phyloP scores from a whole-genome alignment of 73 alveolate species.

The Paramecium sexaurelia region DNA sequence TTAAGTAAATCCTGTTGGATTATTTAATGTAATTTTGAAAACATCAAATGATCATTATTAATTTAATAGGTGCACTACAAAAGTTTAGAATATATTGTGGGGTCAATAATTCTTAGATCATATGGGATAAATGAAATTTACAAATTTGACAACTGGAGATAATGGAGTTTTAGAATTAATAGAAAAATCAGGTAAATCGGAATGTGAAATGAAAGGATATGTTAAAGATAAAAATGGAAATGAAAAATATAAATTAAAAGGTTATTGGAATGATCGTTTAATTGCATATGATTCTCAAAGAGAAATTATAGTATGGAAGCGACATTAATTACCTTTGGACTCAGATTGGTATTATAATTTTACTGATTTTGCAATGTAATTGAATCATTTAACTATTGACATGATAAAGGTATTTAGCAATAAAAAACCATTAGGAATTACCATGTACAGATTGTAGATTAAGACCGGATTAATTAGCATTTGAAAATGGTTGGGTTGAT shows the following conservation, averaged over 20 bases:
- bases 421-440: conserved; percentile 64
- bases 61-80: conserved; percentile 82
- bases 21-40: conserved; percentile 82
- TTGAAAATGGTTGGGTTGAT: conserved; percentile 90
- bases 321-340: conserved; percentile 84
- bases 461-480: conserved; percentile 95
- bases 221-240: conserved; percentile 78
- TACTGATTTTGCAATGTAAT: conserved; percentile 85
- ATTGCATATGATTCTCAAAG: conserved; percentile 69
- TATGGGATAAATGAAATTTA: conserved; percentile 84
- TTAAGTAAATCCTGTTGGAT: conserved; percentile 85
- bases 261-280: conserved; percentile 88
- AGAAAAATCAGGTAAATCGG: conserved; percentile 84
- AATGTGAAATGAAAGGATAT: conserved; percentile 83
- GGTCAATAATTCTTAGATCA: conserved; percentile 89
- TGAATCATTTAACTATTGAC: conserved; percentile 84
- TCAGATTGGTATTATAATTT: conserved; percentile 80
- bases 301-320: conserved; percentile 75
- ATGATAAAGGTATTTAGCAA: not conserved
- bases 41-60: conserved; percentile 80
- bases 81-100: conserved; percentile 83
- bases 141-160: conserved; percentile 84
- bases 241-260: conserved; percentile 76
- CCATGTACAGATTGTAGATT: conserved; percentile 94
- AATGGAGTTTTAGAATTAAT: conserved; percentile 80